Evolutionary conservation across 495 filamentous ascomycete genomes (phyloP).

Genomic region (Penicillium bovifimosum): DNA sequence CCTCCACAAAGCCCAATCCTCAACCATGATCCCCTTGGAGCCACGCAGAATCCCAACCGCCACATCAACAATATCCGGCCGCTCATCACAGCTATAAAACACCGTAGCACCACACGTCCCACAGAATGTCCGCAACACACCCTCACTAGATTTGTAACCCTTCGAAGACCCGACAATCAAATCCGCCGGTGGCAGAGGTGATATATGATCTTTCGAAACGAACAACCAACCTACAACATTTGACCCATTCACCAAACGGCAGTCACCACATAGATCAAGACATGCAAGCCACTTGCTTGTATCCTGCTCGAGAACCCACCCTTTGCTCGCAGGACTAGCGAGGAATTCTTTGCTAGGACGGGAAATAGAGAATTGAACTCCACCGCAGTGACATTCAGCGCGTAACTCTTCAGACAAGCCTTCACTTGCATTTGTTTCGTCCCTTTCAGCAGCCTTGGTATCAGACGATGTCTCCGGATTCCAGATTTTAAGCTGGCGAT

Average conservation of each 20-base stretch:
- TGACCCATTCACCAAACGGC: conserved; percentile 39
- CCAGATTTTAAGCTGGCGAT: conserved; percentile 14
- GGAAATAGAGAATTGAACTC: conserved; percentile 39
- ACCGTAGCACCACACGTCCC: conserved; percentile 46
- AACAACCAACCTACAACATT: conserved; percentile 47
- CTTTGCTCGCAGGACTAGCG: conserved; percentile 22
- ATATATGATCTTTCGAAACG: conserved; percentile 22
- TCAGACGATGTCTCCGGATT: conserved; percentile 9
- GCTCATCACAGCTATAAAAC: conserved; percentile 40
- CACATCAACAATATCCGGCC: conserved; percentile 45
- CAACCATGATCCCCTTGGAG: conserved; percentile 44
- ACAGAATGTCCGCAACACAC: conserved; percentile 49
- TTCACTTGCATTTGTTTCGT: background rate
- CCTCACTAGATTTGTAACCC: conserved; percentile 39
- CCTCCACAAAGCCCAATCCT: conserved; percentile 38
- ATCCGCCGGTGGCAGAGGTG: conserved; percentile 19
- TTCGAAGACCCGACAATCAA: conserved; percentile 42
- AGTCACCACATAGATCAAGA: conserved; percentile 48
- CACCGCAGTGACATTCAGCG: conserved; percentile 47
- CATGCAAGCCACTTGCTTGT: conserved; percentile 36
- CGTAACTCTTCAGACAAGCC: conserved; percentile 13
- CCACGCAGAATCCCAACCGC: conserved; percentile 45
- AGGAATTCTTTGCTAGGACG: conserved; percentile 28
- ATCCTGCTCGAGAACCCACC: conserved; percentile 38
- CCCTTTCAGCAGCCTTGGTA: background rate